Evolutionary conservation across 139 green algal species (phyloP).

Genomic region (Tetradesmus obliquus): DNA sequence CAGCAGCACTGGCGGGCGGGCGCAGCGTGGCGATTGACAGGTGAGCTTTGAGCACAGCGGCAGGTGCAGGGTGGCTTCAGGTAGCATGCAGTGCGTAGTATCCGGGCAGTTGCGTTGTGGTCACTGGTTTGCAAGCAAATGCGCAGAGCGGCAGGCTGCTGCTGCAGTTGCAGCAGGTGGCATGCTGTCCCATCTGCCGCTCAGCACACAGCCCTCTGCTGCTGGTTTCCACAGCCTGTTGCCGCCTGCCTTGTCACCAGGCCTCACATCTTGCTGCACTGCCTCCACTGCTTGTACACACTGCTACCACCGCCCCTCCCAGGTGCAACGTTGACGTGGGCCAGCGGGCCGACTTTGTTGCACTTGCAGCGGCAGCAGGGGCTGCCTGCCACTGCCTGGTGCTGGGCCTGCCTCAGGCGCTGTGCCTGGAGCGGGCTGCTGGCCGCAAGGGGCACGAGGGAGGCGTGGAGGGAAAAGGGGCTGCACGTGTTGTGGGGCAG

Average conservation of each 20-base stretch:
- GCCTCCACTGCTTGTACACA: not conserved
- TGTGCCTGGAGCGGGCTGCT: conserved; percentile 62
- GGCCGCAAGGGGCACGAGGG: conserved; percentile 65
- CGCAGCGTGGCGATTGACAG: conserved; percentile 25
- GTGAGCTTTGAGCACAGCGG: not conserved
- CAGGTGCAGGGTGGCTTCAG: too few species aligned
- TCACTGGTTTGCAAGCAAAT: not conserved
- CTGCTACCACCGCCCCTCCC: not conserved
- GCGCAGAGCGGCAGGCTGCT: not conserved
- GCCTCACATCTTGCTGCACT: not conserved
- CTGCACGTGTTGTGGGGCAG: conserved; percentile 9
- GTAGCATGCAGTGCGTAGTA: too few species aligned
- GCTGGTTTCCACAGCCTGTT: not conserved
- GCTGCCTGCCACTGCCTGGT: conserved; percentile 63
- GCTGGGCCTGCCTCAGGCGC: conserved; percentile 54
- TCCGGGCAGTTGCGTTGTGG: too few species aligned
- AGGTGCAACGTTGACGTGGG: conserved; percentile 61
- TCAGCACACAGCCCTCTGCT: not conserved
- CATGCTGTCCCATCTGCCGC: not conserved
- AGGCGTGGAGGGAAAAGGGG: conserved; percentile 61
- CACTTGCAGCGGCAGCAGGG: conserved; percentile 48
- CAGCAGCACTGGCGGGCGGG: not conserved
- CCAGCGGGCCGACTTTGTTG: conserved; percentile 77
- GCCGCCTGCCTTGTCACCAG: not conserved
- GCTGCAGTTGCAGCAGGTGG: not conserved